Conservation (phyloP, 805 yeast genomes). For the Myxozyma monticola region DNA sequence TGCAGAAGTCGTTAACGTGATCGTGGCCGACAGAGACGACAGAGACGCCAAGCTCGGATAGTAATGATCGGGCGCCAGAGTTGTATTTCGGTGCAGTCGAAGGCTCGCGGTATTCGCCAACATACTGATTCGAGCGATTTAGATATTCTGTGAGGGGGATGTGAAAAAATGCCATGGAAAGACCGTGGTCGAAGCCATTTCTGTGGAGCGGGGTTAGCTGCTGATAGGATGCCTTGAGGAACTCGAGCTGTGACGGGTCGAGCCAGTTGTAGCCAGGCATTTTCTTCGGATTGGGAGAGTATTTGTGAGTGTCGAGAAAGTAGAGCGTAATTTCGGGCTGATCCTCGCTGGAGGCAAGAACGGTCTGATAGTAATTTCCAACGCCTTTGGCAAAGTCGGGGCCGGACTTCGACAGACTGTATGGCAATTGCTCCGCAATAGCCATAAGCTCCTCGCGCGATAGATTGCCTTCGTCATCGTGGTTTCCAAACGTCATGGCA, state of each 20-base stretch:
- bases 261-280: constrained; percentile 79
- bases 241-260: constrained; percentile 65
- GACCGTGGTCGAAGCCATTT: constrained; percentile 33
- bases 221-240: constrained; percentile 46
- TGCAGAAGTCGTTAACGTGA: constrained; percentile 90
- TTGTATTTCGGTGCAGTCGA: constrained; percentile 76
- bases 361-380: constrained; percentile 71
- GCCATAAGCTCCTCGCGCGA: constrained; percentile 60
- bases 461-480: constrained; percentile 84
- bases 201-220: constrained; percentile 29
- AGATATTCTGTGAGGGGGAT: constrained; percentile 88
- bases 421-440: constrained; percentile 62
- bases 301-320: constrained; percentile 82
- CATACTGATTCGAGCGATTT: constrained; percentile 44
- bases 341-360: constrained; percentile 34
- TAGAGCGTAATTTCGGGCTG: constrained; percentile 49
- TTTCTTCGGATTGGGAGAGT: constrained; percentile 58
- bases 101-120: constrained; percentile 70
- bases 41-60: constrained; percentile 67
- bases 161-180: constrained; percentile 90
- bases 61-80: constrained; percentile 60
- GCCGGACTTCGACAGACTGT: constrained; percentile 60
- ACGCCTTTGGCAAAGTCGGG: constrained; percentile 72
- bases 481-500: constrained; percentile 88
- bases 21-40: constrained; percentile 90